Percentiles rank a stretch among this genome's conserved stretches.
Conservation (phyloP, 2,329 filamentous ascomycete genomes). For the Lasiodiplodia sp. region DNA sequence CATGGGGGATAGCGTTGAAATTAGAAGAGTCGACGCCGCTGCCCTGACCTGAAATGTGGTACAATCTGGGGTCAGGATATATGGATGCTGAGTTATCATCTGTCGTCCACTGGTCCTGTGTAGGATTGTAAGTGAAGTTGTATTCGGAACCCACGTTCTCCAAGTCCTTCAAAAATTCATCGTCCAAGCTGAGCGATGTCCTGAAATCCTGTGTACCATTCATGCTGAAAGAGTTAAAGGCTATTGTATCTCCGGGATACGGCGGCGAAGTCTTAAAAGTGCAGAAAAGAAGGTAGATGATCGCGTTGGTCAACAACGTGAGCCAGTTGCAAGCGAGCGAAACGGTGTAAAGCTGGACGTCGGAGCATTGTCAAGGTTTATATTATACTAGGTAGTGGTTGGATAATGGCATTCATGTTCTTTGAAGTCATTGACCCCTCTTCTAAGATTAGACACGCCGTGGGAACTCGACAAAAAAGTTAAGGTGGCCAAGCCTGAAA, state of each 20-base stretch:
- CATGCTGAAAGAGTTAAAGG: background rate
- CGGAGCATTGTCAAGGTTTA: conserved; percentile 1
- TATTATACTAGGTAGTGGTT: background rate
- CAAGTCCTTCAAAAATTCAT: background rate
- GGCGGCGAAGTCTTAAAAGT: background rate
- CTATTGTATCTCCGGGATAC: conserved; percentile 8
- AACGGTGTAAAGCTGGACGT: background rate
- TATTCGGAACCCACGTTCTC: background rate
- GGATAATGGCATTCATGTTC: background rate
- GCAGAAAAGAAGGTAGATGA: background rate
- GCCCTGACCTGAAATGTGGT: too few species aligned
- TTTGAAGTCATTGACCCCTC: background rate
- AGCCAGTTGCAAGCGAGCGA: background rate
- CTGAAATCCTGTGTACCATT: background rate
- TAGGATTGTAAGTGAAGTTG: background rate
- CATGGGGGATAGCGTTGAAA: too few species aligned
- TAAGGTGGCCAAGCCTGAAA: background rate
- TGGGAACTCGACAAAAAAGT: background rate
- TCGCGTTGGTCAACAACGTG: conserved; percentile 22
- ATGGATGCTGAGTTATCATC: too few species aligned
- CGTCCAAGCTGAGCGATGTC: background rate
- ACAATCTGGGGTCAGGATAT: too few species aligned
- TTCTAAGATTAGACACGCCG: conserved; percentile 17
- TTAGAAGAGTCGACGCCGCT: too few species aligned
- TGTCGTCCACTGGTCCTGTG: background rate